Base-by-base conservation (phyloP, 371 early-diverging fungal species). In the Mortierella sp. region DNA sequence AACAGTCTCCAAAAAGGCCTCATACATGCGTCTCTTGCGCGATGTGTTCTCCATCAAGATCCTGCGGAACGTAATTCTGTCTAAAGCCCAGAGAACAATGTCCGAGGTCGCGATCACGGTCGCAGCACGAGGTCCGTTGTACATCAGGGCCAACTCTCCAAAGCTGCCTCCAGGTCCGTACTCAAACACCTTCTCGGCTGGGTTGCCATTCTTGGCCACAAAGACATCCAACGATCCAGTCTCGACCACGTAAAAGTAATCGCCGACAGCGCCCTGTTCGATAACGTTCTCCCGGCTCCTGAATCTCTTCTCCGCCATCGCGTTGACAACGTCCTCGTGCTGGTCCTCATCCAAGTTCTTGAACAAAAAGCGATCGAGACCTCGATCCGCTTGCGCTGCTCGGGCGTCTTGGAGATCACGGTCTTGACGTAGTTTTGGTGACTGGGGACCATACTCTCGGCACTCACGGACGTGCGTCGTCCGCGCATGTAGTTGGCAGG, bases 81-180 rank as follows among this genome's bases (percentile, higher is more conserved):
- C 98, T 61, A 98, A 82, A 4, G 97, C 98, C 99, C 99, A 99
- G 47, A 99, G 91, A 26, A 94, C 93, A 24, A 93, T 89, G 71
- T 96, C 95, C 37, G 90, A 89, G 0, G 95, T 95, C 16, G 97
- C 95, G 19, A 87, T 88, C 31, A 99, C 96, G 9, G 99, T 97
- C 39, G 99, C 99, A 6, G 99, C 98, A 66, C 99, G 92, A 10
- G 97, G 97, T 37, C 97, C 95, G 80, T 96, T 97, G 88, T 99
- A 98, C 95, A 99, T 98, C 31, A 99, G 90, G 24, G 99, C 99
- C 68, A 99, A 89, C 89, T 99, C 99, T 76, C 99, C 99, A 92
- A 99, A 98, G 81, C 94, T 93, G 34, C 96, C 97, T 69, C 96
- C 94, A 40, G 95, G 90, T 39, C 89, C 92, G 78, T 95, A 96